phyloP scores from a whole-genome alignment of 2,329 filamentous ascomycete genomes.

The Pestalotiopsis sp. region DNA sequence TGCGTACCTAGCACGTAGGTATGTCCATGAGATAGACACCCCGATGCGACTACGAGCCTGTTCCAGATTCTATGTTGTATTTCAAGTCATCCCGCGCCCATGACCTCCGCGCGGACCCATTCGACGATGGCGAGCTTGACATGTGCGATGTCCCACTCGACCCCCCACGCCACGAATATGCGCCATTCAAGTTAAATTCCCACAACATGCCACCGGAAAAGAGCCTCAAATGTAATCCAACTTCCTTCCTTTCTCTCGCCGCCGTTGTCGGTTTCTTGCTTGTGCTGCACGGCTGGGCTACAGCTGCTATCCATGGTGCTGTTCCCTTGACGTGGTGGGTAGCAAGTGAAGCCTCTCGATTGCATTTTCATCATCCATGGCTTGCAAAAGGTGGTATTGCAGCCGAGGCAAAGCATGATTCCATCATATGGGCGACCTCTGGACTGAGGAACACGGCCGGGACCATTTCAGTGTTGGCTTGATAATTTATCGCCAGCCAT shows the following conservation, averaged over 20 bases:
- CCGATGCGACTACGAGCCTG: too few species aligned
- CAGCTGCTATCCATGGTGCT: background rate
- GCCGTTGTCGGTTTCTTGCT: background rate
- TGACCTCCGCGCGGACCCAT: background rate
- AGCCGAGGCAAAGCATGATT: background rate
- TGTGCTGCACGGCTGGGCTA: background rate
- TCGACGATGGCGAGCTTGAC: background rate
- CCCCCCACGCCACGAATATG: constrained; percentile 8
- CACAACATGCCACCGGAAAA: constrained; percentile 19
- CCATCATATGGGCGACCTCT: too few species aligned
- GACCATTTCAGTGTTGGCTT: background rate
- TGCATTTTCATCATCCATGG: background rate
- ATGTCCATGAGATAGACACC: too few species aligned
- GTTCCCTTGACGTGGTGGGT: background rate
- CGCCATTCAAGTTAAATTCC: constrained; percentile 18
- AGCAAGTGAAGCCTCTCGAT: background rate
- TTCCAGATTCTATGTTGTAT: too few species aligned
- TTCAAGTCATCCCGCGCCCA: constrained; percentile 5
- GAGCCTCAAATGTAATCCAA: constrained; percentile 2
- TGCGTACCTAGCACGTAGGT: too few species aligned
- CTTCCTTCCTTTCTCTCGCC: background rate
- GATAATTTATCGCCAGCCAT: background rate
- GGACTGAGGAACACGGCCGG: background rate
- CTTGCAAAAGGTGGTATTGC: background rate
- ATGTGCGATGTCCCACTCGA: constrained; percentile 22